A percentile compares a stretch with the other conserved stretches of the same genome.
Conservation (phyloP, 805 yeast genomes). For the Kodamaea nitidulidarum region DNA sequence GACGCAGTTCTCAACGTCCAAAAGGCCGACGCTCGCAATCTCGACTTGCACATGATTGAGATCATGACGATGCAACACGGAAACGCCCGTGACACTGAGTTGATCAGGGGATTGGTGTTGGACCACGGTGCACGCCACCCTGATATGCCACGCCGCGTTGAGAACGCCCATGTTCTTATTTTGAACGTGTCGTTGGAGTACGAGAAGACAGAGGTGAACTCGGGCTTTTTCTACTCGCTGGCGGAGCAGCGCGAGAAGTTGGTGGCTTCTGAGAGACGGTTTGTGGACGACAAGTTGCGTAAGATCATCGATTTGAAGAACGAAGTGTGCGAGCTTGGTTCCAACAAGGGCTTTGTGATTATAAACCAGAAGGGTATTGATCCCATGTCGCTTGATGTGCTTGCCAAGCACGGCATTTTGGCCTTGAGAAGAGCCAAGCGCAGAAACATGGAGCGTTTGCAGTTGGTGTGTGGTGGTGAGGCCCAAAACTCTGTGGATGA, state of each 20-base stretch:
- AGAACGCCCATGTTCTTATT: slow-evolving; percentile 80
- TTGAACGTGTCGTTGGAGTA: slow-evolving; percentile 93
- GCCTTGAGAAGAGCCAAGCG: slow-evolving; percentile 98
- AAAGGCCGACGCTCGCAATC: slow-evolving; percentile 39
- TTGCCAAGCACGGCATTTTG: slow-evolving; percentile 87
- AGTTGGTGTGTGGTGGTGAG: slow-evolving; percentile 92
- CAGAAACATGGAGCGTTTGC: slow-evolving; percentile 98
- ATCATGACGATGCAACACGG: slow-evolving; percentile 98
- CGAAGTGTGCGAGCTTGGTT: slow-evolving; percentile 76
- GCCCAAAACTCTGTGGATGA: slow-evolving; percentile 98
- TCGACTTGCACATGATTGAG: slow-evolving; percentile 96
- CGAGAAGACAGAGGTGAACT: slow-evolving; percentile 96
- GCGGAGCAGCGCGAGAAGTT: slow-evolving; percentile 96
- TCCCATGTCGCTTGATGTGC: slow-evolving; percentile 92
- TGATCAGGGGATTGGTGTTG: slow-evolving; percentile 84
- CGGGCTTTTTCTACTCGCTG: slow-evolving; percentile 88
- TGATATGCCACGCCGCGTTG: slow-evolving; percentile 90
- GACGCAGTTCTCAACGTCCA: slow-evolving; percentile 88
- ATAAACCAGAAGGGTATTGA: slow-evolving; percentile 98
- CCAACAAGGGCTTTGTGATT: slow-evolving; percentile 79
- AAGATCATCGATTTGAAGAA: slow-evolving; percentile 92
- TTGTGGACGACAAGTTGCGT: slow-evolving; percentile 88
- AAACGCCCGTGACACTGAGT: slow-evolving; percentile 74
- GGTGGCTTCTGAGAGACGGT: slow-evolving; percentile 88
- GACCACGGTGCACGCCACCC: slow-evolving; percentile 99